Conservation (phyloP, 2,329 filamentous ascomycete species). For the Penicillium sp. region DNA sequence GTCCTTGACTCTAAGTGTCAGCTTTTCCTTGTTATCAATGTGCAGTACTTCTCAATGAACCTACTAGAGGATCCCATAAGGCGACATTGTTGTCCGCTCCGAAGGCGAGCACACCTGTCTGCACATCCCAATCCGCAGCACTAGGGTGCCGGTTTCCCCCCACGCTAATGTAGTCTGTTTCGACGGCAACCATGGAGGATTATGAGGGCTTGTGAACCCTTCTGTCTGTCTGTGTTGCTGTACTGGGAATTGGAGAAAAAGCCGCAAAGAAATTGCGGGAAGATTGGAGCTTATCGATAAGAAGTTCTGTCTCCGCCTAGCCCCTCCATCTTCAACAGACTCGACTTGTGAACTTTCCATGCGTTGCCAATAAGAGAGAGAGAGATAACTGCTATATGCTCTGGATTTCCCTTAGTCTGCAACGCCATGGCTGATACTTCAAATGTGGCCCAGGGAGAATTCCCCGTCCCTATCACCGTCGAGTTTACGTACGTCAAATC, state of each 20-base stretch:
- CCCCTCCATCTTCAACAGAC: conserved; percentile 14
- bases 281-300: conserved; percentile 40
- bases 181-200: conserved; percentile 37
- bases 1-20: conserved; percentile 35
- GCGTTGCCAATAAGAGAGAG: neutral
- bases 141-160: conserved; percentile 89
- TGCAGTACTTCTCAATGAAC: conserved; percentile 28
- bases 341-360: neutral
- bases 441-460: conserved; percentile 11
- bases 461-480: conserved; percentile 58
- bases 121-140: conserved; percentile 80
- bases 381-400: neutral
- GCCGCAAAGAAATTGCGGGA: conserved; percentile 21
- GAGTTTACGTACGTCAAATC: conserved; percentile 64
- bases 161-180: conserved; percentile 61
- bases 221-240: neutral
- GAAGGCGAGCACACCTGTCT: conserved; percentile 72
- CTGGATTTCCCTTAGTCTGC: neutral
- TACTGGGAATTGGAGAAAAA: conserved; percentile 11
- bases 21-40: conserved; percentile 4
- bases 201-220: neutral
- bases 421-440: conserved; percentile 7
- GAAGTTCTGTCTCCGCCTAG: conserved; percentile 12
- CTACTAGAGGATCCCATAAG: conserved; percentile 76
- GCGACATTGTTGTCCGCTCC: conserved; percentile 87